These are phyloP conservation scores for Ceratopteris richardii DNA, from an alignment of 75 land plant genomes.

Conservation along the genomic window DNA sequence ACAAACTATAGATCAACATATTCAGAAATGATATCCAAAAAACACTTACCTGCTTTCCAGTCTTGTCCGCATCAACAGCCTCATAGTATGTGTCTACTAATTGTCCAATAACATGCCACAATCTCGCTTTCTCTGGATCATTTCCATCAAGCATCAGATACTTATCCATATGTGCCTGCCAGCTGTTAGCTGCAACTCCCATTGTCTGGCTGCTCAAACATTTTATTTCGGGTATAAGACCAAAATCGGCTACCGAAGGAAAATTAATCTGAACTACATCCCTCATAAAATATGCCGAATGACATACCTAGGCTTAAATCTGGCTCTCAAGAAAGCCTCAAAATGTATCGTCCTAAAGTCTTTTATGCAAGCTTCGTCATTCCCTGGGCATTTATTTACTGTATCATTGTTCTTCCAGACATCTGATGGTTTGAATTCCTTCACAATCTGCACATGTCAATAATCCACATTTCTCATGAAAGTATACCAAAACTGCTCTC, in stretches of 20 bases:
- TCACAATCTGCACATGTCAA: slow-evolving; percentile 1
- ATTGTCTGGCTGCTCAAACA: slow-evolving; percentile 33
- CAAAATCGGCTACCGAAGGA: no score
- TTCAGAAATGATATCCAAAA: no score
- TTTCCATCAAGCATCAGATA: slow-evolving; percentile 28
- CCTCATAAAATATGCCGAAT: no score
- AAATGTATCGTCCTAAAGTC: slow-evolving; percentile 46
- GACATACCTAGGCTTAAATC: slow-evolving; percentile 54
- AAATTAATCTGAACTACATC: no score
- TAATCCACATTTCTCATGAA: no score
- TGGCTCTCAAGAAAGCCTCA: slow-evolving; percentile 27
- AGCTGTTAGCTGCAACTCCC: slow-evolving; percentile 49
- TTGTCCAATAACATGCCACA: slow-evolving; percentile 27
- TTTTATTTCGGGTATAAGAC: no score
- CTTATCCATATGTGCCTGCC: slow-evolving; percentile 64
- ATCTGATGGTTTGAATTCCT: not conserved
- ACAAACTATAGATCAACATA: no score
- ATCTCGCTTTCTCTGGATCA: slow-evolving; percentile 14
- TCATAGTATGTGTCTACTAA: slow-evolving; percentile 58
- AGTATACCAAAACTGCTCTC: no score
- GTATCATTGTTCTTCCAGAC: not conserved
- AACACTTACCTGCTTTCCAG: slow-evolving; percentile 44
- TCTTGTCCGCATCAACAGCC: slow-evolving; percentile 72
- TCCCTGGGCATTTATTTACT: slow-evolving; percentile 36
- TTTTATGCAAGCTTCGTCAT: not conserved